These are phyloP conservation scores for Candida orba DNA, from an alignment of 805 yeast species.

Conservation along the genomic window DNA sequence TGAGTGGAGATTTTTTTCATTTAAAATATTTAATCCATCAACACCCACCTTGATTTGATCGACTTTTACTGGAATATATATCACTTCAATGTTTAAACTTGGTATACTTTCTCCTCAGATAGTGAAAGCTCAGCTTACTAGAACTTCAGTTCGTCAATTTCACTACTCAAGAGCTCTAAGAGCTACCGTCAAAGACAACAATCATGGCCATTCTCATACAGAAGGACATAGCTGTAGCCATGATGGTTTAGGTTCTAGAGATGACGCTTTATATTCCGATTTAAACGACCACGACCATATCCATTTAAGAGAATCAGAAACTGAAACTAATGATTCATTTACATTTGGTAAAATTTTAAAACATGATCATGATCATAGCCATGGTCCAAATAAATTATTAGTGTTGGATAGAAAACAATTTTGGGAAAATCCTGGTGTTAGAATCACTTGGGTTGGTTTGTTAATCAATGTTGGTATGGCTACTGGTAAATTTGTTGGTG, in stretches of 20 bases:
- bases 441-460: slow-evolving; percentile 90
- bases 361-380: slow-evolving; percentile 31
- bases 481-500: slow-evolving; percentile 79
- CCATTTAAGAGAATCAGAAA: slow-evolving; percentile 36
- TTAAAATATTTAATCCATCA: too few relatives aligned
- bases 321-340: slow-evolving; percentile 33
- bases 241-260: slow-evolving; percentile 6
- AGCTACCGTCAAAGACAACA: slow-evolving; percentile 5
- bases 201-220: slow-evolving; percentile 24
- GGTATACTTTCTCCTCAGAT: slow-evolving; percentile 2
- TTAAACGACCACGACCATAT: slow-evolving; percentile 30
- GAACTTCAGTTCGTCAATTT: slow-evolving; percentile 3
- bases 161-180: slow-evolving; percentile 1
- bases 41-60: too few relatives aligned
- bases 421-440: slow-evolving; percentile 71
- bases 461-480: slow-evolving; percentile 83
- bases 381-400: slow-evolving; percentile 26
- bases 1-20: too few relatives aligned
- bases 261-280: not conserved
- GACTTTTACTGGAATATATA: too few relatives aligned
- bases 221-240: slow-evolving; percentile 25
- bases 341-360: slow-evolving; percentile 27
- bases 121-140: not conserved
- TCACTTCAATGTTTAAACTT: slow-evolving; percentile 4
- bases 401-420: slow-evolving; percentile 36